Conservation (phyloP, 805 yeast genomes). For the Kluyveromyces dobzhanskii region DNA sequence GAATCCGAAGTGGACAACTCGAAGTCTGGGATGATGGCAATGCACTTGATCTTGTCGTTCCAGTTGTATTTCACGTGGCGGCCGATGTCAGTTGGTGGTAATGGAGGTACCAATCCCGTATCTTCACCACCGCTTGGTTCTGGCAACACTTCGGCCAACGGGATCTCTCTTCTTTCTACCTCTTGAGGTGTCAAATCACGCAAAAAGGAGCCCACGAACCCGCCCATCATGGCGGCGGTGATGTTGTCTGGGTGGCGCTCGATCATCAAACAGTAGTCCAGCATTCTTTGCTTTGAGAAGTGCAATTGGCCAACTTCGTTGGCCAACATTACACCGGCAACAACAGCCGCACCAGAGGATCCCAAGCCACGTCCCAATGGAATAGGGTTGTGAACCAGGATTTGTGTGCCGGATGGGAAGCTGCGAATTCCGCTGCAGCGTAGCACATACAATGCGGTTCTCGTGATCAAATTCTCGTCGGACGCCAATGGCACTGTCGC, state of each 20-base stretch:
- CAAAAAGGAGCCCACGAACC: conserved; percentile 92
- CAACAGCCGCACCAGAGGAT: conserved; percentile 97
- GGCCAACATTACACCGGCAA: conserved; percentile 89
- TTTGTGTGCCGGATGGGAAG: conserved; percentile 78
- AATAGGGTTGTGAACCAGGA: conserved; percentile 81
- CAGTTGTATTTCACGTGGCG: conserved; percentile 79
- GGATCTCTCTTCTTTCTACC: conserved; percentile 67
- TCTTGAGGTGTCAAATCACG: conserved; percentile 72
- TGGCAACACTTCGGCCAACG: conserved; percentile 77
- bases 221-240: conserved; percentile 98
- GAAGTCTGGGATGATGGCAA: conserved; percentile 87
- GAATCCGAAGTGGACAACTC: conserved; percentile 91
- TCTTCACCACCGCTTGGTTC: conserved; percentile 63
- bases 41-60: conserved; percentile 74
- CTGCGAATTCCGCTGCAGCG: conserved; percentile 68
- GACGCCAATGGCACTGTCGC: conserved; percentile 69
- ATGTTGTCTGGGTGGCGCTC: conserved; percentile 98
- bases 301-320: conserved; percentile 72
- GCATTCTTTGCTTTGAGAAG: conserved; percentile 69
- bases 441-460: conserved; percentile 85
- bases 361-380: conserved; percentile 97
- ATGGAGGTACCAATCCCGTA: conserved; percentile 62
- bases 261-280: conserved; percentile 93
- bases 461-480: conserved; percentile 77
- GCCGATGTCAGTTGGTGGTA: conserved; percentile 84